Conservation (phyloP, 495 filamentous ascomycete species). For the Neurospora sp. region DNA sequence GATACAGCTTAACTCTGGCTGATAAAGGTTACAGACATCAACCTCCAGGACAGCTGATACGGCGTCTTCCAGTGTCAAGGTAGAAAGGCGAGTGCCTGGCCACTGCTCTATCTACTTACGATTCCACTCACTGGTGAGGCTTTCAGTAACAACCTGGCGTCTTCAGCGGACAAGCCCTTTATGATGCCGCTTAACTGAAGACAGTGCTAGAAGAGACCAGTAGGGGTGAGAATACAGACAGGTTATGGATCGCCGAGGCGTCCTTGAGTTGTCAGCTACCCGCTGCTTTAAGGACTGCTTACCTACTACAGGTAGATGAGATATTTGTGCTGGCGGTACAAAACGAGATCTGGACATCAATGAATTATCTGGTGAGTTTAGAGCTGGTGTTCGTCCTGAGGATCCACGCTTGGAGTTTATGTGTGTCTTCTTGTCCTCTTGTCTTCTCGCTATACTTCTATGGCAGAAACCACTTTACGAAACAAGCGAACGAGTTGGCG, state of each 20-base stretch:
- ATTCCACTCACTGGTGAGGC: not conserved
- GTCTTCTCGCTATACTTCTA: not conserved
- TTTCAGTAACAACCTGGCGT: not conserved
- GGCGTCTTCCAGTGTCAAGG: not conserved
- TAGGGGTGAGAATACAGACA: too few species aligned
- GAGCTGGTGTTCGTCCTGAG: not conserved
- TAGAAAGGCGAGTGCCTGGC: not conserved
- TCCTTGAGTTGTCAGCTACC: not conserved
- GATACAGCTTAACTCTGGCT: not conserved
- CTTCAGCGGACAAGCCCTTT: not conserved
- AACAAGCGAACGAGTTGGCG: not conserved
- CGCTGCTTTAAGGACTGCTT: not conserved
- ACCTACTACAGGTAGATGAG: not conserved
- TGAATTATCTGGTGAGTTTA: not conserved
- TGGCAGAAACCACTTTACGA: not conserved
- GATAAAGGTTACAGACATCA: not conserved
- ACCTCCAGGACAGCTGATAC: not conserved
- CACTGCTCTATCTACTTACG: not conserved
- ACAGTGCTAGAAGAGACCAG: not conserved
- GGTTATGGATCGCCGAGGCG: not conserved
- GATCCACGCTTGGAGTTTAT: not conserved
- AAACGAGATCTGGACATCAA: not conserved
- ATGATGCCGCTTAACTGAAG: not conserved
- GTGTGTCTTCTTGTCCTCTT: not conserved
- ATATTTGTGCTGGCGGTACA: not conserved